Evolutionary conservation across 202 grass and related monocot species (phyloP).

Genomic region (Hordeum pubiflorum): DNA sequence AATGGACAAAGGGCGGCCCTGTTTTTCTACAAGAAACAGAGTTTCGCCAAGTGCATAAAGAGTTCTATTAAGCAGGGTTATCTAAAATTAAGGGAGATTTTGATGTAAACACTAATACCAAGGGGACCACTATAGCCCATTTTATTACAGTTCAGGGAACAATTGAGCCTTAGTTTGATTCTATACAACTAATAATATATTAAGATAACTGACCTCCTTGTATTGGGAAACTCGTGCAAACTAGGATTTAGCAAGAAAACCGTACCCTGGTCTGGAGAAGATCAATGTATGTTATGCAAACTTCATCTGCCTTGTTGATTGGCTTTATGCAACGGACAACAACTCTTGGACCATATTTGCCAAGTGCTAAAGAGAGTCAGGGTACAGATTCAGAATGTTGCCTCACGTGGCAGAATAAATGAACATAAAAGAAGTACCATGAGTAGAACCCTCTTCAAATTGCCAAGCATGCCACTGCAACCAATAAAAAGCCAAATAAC

Average conservation of each 20-base stretch:
- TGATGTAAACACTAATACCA: background rate
- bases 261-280: slow-evolving; percentile 72
- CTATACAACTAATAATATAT: slow-evolving; percentile 1
- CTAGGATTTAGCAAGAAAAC: background rate
- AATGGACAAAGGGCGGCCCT: background rate
- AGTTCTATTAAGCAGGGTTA: background rate
- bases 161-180: background rate
- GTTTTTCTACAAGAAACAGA: background rate
- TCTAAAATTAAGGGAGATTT: background rate
- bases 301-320: slow-evolving; percentile 64
- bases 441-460: slow-evolving; percentile 27
- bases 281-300: slow-evolving; percentile 83
- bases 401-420: slow-evolving; percentile 8
- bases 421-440: slow-evolving; percentile 41
- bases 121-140: background rate
- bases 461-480: slow-evolving; percentile 51
- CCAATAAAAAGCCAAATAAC: slow-evolving; percentile 23
- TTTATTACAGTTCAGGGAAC: slow-evolving; percentile 3
- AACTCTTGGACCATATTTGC: slow-evolving; percentile 60
- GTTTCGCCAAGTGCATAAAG: background rate
- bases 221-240: background rate
- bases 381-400: background rate
- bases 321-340: slow-evolving; percentile 57
- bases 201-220: background rate
- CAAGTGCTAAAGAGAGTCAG: slow-evolving; percentile 25